Percentiles rank a stretch among this genome's conserved stretches.
Conservation (phyloP, 2,329 filamentous ascomycete species). For the Diplocarpon mali region DNA sequence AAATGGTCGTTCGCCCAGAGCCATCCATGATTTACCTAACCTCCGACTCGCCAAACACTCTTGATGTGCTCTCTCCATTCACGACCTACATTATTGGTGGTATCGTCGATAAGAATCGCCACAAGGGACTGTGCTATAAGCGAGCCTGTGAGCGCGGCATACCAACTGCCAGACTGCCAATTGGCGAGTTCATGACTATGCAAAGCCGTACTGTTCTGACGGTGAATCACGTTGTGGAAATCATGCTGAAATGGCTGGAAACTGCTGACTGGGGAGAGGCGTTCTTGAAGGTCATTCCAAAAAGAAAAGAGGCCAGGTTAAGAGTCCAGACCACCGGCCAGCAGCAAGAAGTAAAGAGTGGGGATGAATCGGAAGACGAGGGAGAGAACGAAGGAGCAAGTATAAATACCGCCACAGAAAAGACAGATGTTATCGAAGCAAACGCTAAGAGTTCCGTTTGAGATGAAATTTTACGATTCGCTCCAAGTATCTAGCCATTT, state of each 20-base stretch:
- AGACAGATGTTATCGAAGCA: background rate
- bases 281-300: conserved; percentile 80
- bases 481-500: too few species aligned
- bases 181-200: conserved; percentile 93
- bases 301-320: conserved; percentile 71
- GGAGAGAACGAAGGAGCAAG: background rate
- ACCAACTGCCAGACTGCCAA: conserved; percentile 82
- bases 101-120: conserved; percentile 88
- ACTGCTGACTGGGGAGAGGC: conserved; percentile 83
- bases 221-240: conserved; percentile 94
- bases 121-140: conserved; percentile 90
- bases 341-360: conserved; percentile 2
- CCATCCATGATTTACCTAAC: conserved; percentile 72
- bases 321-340: conserved; percentile 29
- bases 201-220: conserved; percentile 73
- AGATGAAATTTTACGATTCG: too few species aligned
- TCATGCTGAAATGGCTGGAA: conserved; percentile 90
- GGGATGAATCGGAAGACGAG: conserved; percentile 2
- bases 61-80: conserved; percentile 74
- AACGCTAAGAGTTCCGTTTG: too few species aligned
- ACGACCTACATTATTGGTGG: conserved; percentile 90
- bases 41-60: conserved; percentile 78
- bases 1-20: conserved; percentile 24
- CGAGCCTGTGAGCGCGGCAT: conserved; percentile 65
- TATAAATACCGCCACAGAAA: background rate